Evolutionary conservation across 2,329 filamentous ascomycete genomes (phyloP), one percentile per base, ranked within the genome.

Genomic region (Aspergillus jensenii): DNA sequence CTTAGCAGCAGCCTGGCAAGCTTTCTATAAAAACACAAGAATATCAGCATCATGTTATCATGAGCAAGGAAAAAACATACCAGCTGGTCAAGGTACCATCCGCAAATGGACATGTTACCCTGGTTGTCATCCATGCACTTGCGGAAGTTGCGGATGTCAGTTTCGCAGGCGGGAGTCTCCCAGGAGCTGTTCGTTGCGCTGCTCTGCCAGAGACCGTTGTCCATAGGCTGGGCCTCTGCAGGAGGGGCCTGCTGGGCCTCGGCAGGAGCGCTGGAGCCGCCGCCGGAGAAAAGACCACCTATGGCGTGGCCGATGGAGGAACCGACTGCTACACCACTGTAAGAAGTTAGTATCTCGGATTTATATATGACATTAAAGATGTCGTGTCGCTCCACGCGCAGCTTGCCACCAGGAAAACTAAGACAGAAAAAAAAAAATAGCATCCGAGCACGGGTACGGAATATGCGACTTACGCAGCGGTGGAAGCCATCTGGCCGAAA

Each of bases 41-140:
- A 48, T 33, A 55, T 58, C 40, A 58, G 56, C 15, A 50, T 15
- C n/a, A 45, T 14, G 23, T 17, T 27, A 31, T 6, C 19, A 8
- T 40, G 33, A 19, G 39, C 19, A 52, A 12, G 46, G 33, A 15
- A 35, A 7, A 52, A 25, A 71, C 74, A 54, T 76, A 81, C 78
- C 78, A 99, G 83, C 85, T 99, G 93, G 77, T 99, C 95, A 69
- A 99, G 81, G 78, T 99, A 99, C 93, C 93, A 99, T 67, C 90
- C 90, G 81, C 95, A 99, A 74, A 97, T 96, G 74, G 89, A 88
- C 89, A 99, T 87, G 79, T 95, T 92, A 67, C 95, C 95, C 74
- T 87, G 82, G 78, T 99, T 90, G 73, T 98, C 90, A 77, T 98
- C 93, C 88, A 99, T 89, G 84, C 95, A 99, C 81, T 88, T 89